Conservation (phyloP, 345 rosid species). For the Cardamine occulta region DNA sequence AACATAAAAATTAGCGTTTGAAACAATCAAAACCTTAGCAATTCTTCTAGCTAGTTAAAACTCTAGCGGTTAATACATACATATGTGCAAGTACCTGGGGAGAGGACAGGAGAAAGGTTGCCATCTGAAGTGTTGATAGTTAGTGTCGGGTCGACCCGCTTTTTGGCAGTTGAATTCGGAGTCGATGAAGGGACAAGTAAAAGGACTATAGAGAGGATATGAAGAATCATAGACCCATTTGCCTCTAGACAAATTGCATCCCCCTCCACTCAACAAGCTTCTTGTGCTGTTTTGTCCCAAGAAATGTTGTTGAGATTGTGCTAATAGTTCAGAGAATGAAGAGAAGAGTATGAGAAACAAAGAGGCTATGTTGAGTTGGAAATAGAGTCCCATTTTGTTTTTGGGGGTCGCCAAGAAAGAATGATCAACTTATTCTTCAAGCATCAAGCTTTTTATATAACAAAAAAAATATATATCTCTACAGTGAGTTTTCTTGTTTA, state of each 20-base stretch:
- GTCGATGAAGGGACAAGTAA: conserved; percentile 66
- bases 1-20: neutral
- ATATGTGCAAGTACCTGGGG: conserved; percentile 56
- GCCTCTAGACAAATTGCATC: conserved; percentile 65
- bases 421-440: conserved; percentile 39
- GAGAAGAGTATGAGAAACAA: conserved; percentile 38
- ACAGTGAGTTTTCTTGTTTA: conserved; percentile 23
- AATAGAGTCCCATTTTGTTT: conserved; percentile 36
- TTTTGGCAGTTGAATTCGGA: conserved; percentile 75
- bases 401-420: conserved; percentile 22
- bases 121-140: conserved; percentile 79
- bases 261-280: conserved; percentile 19
- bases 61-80: neutral
- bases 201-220: conserved; percentile 71
- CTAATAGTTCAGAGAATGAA: conserved; percentile 25
- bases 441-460: conserved; percentile 28
- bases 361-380: conserved; percentile 38
- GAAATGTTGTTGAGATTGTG: conserved; percentile 39
- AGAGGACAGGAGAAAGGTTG: conserved; percentile 66
- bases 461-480: neutral
- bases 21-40: neutral
- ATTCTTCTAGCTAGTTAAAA: conserved; percentile 7
- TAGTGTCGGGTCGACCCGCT: conserved; percentile 71
- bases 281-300: conserved; percentile 40
- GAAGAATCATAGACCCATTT: conserved; percentile 73